A percentile compares a stretch with the other conserved stretches of the same genome.
phyloP scores from a whole-genome alignment of 2,329 filamentous ascomycete genomes.

The Cryoendolithus antarcticus region DNA sequence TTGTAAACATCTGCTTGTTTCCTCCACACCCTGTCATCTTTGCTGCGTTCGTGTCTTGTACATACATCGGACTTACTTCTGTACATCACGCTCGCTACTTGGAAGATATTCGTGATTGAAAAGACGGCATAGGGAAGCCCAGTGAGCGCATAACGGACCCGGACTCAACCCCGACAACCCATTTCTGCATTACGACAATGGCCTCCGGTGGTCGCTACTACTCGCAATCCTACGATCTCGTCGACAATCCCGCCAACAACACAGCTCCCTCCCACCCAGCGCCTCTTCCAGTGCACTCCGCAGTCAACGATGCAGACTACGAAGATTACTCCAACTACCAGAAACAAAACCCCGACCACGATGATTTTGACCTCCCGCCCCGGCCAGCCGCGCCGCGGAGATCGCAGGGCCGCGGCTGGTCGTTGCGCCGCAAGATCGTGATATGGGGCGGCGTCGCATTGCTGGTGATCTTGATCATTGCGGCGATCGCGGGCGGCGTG shows the following conservation, averaged over 20 bases:
- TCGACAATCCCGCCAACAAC: conserved; percentile 2
- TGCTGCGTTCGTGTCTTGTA: too few relatives aligned
- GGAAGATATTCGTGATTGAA: too few relatives aligned
- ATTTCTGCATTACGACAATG: too few relatives aligned
- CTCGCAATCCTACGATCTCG: conserved; percentile 4
- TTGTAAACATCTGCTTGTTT: too few relatives aligned
- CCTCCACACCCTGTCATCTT: too few relatives aligned
- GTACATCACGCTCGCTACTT: too few relatives aligned
- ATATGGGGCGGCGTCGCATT: conserved; percentile 1
- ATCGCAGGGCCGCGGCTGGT: too few relatives aligned
- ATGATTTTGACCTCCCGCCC: background rate
- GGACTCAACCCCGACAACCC: too few relatives aligned
- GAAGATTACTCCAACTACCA: conserved; percentile 4
- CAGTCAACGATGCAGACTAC: conserved; percentile 2
- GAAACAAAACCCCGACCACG: conserved; percentile 1
- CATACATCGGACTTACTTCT: too few relatives aligned
- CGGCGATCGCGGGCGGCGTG: conserved; percentile 3
- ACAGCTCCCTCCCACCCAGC: background rate
- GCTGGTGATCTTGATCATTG: conserved; percentile 4
- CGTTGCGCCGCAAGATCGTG: background rate
- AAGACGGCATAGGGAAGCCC: too few relatives aligned
- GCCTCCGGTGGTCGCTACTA: conserved; percentile 1
- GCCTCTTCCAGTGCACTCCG: background rate
- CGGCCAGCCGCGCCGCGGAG: background rate
- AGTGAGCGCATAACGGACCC: too few relatives aligned